Base-by-base conservation (phyloP, 495 filamentous ascomycete species). In the Daldinia decipiens region DNA sequence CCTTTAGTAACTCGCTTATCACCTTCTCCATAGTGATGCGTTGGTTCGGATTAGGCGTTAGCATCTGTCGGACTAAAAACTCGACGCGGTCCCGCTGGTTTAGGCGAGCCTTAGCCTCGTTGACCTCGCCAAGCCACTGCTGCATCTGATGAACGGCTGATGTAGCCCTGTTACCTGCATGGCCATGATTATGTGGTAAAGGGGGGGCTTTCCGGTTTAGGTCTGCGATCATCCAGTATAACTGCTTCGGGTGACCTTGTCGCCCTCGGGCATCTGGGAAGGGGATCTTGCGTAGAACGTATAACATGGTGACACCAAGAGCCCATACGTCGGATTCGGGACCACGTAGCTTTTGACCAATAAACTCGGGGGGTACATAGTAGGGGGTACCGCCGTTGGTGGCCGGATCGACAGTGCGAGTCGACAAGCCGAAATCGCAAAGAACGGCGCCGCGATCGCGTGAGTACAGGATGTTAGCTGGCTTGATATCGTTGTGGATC, bases 401-500 rank as follows among this genome's bases (percentile, higher is more conserved):
- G 29, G 79, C 73, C 6, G 79, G 68, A 38, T 81, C 79, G n/a
- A 62, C 73, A 17, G 75, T 78, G 36, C 72, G 69, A 0, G 81
- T 83, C 6, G 82, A 81, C 24, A 84, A 65, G 11, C 83, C 83
- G 39, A 85, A 79, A 55, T 85, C 83, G 70, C 83, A 85, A 32
- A 85, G 77, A 0, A 85, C 82, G 24, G 82, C 83, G 1, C 83
- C 83, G 1, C 83, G 80, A 32, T 84, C 83, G 57, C 72, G 78
- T 52, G 81, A 84, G 70, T 84, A 85, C n/a, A 86, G 72, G 51
- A 86, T 84, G 45, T 85, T 86, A 17, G 81, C 82, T 17, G 83
- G 83, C 62, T 85, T 84, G 75, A 86, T 85, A 68, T 85, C 82
- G 74, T 84, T 85, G 65, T 85, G 83, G 53, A 83, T 78, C 31